A percentile compares a stretch with the other conserved stretches of the same genome.
These are phyloP conservation scores for Ophiostoma fasciatum DNA, from an alignment of 2,329 filamentous ascomycete genomes.

Conservation along the genomic window DNA sequence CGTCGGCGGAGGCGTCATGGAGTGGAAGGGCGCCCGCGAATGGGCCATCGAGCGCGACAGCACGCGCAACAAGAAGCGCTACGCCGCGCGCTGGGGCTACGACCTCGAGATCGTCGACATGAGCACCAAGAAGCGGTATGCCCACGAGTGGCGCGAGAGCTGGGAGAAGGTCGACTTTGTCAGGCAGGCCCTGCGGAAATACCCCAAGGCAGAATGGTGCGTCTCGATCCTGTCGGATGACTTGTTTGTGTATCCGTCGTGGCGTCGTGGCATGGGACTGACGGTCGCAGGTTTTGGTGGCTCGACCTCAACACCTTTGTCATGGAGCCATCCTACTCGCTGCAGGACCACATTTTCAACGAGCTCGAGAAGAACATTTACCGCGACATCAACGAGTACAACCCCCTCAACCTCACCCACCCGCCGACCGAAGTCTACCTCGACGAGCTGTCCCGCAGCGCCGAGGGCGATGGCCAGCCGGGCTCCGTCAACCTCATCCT, in stretches of 20 bases:
- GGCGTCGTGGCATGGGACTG: too few relatives aligned
- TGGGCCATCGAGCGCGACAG: constrained; percentile 98
- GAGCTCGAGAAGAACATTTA: constrained; percentile 61
- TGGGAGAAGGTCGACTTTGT: constrained; percentile 99
- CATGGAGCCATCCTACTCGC: constrained; percentile 86
- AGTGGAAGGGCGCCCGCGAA: constrained; percentile 93
- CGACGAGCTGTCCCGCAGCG: constrained; percentile 56
- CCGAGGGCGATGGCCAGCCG: constrained; percentile 59
- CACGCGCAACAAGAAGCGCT: constrained; percentile 85
- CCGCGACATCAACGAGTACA: constrained; percentile 92
- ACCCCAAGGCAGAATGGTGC: constrained; percentile 91
- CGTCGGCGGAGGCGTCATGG: constrained; percentile 92
- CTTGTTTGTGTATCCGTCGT: too few relatives aligned
- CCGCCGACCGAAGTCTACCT: constrained; percentile 62
- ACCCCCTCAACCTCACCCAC: constrained; percentile 85
- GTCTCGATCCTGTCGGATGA: neutral
- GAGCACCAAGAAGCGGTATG: constrained; percentile 97
- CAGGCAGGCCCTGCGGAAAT: constrained; percentile 76
- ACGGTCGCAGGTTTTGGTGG: constrained; percentile 99
- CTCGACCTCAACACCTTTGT: constrained; percentile 93
- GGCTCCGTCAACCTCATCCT: constrained; percentile 78
- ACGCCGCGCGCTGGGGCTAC: constrained; percentile 80
- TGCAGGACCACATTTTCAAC: constrained; percentile 84
- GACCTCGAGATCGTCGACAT: constrained; percentile 94
- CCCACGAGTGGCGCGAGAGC: constrained; percentile 96